Evolutionary conservation across 2,329 filamentous ascomycete genomes (phyloP).

Genomic region (Trichophyton benhamiae): DNA sequence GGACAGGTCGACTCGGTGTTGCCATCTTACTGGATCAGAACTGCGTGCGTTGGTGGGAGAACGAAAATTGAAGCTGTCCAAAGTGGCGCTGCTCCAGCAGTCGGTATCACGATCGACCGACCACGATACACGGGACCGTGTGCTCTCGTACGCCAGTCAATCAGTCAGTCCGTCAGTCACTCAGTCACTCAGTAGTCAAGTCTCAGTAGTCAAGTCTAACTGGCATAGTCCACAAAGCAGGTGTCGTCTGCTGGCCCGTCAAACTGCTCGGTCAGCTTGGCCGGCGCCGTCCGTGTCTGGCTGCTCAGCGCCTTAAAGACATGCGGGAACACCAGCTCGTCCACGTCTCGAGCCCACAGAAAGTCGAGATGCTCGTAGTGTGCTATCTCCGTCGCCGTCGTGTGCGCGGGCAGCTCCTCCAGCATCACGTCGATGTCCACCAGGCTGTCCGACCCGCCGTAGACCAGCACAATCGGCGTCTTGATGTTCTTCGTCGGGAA

Average conservation of each 20-base stretch:
- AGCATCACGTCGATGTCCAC: slow-evolving; percentile 92
- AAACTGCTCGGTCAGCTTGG: slow-evolving; percentile 1
- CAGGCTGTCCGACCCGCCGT: slow-evolving; percentile 84
- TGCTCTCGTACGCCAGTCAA: too few species aligned
- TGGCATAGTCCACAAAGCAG: background rate
- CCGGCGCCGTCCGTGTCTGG: slow-evolving; percentile 32
- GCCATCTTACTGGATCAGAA: too few species aligned
- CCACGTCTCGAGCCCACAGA: slow-evolving; percentile 79
- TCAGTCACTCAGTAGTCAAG: too few species aligned
- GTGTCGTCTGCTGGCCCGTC: background rate
- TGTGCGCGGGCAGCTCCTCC: slow-evolving; percentile 71
- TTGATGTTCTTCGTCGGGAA: slow-evolving; percentile 96
- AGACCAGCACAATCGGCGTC: slow-evolving; percentile 84
- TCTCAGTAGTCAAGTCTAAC: too few species aligned
- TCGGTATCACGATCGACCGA: too few species aligned
- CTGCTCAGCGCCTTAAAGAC: slow-evolving; percentile 79
- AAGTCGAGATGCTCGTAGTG: slow-evolving; percentile 98
- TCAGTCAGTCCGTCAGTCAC: too few species aligned
- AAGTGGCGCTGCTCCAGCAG: too few species aligned
- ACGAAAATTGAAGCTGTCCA: too few species aligned
- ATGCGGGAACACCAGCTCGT: slow-evolving; percentile 74
- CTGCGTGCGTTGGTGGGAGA: too few species aligned
- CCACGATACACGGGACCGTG: background rate
- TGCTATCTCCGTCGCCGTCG: slow-evolving; percentile 71
- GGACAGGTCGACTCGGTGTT: too few species aligned